Conservation (phyloP, 352 stramenopile genomes). For the Globisporangium takayamanum region DNA sequence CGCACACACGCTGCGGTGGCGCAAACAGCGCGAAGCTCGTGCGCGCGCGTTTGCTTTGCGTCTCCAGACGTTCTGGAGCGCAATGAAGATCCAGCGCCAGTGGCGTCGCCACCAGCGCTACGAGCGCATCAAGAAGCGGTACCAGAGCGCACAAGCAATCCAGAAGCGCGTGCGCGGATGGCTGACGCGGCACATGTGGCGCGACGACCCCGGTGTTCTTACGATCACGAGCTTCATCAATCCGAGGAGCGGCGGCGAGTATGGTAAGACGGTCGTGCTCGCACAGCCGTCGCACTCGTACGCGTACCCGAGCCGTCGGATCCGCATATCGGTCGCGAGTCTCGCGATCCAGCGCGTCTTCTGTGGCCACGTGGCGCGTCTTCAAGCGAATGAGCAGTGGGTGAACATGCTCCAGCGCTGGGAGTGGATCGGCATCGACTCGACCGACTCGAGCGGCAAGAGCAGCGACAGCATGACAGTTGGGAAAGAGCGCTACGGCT, state of each 20-base stretch:
- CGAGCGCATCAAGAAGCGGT: conserved; percentile 37
- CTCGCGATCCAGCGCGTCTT: conserved; percentile 47
- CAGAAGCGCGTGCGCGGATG: conserved; percentile 55
- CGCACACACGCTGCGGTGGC: conserved; percentile 35
- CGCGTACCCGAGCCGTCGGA: conserved; percentile 32
- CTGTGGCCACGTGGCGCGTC: conserved; percentile 41
- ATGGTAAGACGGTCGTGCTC: conserved; percentile 38
- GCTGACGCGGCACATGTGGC: conserved; percentile 63
- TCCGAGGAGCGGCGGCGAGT: conserved; percentile 32
- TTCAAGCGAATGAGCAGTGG: conserved; percentile 57
- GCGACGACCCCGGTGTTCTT: conserved; percentile 43
- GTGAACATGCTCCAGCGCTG: conserved; percentile 60
- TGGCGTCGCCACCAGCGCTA: conserved; percentile 49
- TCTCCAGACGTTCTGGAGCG: conserved; percentile 39
- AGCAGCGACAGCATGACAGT: conserved; percentile 51
- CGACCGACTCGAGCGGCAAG: conserved; percentile 19
- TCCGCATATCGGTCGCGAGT: conserved; percentile 31
- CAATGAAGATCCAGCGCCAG: conserved; percentile 54
- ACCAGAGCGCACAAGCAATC: conserved; percentile 37
- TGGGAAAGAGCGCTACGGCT: conserved; percentile 46
- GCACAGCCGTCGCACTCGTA: conserved; percentile 41
- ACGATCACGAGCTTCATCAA: conserved; percentile 37
- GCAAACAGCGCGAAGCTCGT: conserved; percentile 22
- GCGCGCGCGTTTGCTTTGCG: conserved; percentile 22
- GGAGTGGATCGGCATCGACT: conserved; percentile 59